Evolutionary conservation across 352 stramenopile genomes (phyloP).

Genomic region (Chrysophaeum taylorii): DNA sequence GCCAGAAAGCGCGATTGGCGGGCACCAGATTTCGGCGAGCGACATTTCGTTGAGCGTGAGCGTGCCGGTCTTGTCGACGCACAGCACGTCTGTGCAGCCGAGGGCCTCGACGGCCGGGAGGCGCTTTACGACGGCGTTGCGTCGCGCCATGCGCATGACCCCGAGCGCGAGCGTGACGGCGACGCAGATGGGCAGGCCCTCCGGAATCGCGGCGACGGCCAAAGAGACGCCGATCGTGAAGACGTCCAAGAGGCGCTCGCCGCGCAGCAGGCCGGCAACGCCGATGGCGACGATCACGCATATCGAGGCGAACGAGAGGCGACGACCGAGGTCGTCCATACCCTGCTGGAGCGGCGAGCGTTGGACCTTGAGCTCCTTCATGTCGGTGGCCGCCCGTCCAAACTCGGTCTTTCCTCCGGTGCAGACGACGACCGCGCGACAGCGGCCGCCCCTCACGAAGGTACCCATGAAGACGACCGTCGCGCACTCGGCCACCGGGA

Average conservation of each 20-base stretch:
- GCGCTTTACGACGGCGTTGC: conserved; percentile 95
- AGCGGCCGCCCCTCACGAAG: conserved; percentile 75
- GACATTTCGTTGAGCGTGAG: conserved; percentile 99
- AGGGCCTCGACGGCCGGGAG: conserved; percentile 93
- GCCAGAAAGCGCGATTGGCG: too few species aligned
- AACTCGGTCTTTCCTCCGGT: conserved; percentile 90
- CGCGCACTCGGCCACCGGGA: conserved; percentile 33
- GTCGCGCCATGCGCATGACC: conserved; percentile 90
- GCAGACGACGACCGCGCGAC: conserved; percentile 78
- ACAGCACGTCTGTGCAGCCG: conserved; percentile 72
- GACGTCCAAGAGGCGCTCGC: conserved; percentile 82
- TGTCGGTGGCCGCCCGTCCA: conserved; percentile 82
- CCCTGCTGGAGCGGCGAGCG: conserved; percentile 84
- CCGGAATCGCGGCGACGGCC: conserved; percentile 93
- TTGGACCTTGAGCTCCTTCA: conserved; percentile 76
- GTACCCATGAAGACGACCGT: conserved; percentile 94
- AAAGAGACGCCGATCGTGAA: conserved; percentile 90
- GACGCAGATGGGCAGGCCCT: conserved; percentile 92
- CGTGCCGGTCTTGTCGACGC: conserved; percentile 82
- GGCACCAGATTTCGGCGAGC: too few species aligned
- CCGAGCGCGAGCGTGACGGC: conserved; percentile 88
- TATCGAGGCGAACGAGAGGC: conserved; percentile 81
- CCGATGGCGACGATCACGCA: conserved; percentile 83
- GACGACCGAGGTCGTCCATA: conserved; percentile 90
- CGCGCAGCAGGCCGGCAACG: conserved; percentile 70